Evolutionary conservation across 805 yeast genomes (phyloP), one percentile per base, ranked within the genome.

Genomic region (Komagataella pastoris): DNA sequence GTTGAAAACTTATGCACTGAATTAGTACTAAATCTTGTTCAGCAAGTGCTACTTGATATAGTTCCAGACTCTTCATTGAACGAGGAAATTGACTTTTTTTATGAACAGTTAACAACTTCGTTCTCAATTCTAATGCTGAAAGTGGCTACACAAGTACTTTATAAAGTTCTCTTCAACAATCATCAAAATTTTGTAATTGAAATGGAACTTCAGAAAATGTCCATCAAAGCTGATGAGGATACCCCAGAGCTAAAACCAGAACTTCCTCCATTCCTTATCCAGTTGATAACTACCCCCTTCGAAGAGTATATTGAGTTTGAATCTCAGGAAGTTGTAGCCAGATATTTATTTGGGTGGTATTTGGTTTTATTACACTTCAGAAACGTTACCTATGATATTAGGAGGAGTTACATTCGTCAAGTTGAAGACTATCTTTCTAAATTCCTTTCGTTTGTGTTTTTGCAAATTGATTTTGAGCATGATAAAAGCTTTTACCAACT

Each of bases 301-400:
- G 59, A 62, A 43, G 75, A 71, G 21, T 71, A 70, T 52, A 54
- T 72, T 24, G 77, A 59, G 18, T 57, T 58, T 51, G 74, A 73
- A 46, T 68, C 69, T 23, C 68, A 65, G 19, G 53, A 57, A 24
- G 61, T 60, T 3, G 61, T 72, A 47, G 59, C 73, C 24, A 68
- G 63, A 18, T 84, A 76, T 59, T 57, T 84, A 40, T 83, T 86
- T 82, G 68, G 79, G 52, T 89, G 95, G 95, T 68, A 66, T 54
- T 67, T 87, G 51, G 63, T 85, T 0, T 72, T 85, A 55, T 68
- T 67, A 24, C 80, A 80, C 62, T 85, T 88, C 61, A 72, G 75
- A 50, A 79, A 80, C 53, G 75, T 85, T 5, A 79, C 93, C 1
- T 80, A 79, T 56, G 75, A 77, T 46, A 72, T 88, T 56, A 74